Percentiles rank a stretch among this genome's conserved stretches.
Evolutionary conservation across 2,329 filamentous ascomycete species (phyloP).

Genomic region (Phoma herbarum): DNA sequence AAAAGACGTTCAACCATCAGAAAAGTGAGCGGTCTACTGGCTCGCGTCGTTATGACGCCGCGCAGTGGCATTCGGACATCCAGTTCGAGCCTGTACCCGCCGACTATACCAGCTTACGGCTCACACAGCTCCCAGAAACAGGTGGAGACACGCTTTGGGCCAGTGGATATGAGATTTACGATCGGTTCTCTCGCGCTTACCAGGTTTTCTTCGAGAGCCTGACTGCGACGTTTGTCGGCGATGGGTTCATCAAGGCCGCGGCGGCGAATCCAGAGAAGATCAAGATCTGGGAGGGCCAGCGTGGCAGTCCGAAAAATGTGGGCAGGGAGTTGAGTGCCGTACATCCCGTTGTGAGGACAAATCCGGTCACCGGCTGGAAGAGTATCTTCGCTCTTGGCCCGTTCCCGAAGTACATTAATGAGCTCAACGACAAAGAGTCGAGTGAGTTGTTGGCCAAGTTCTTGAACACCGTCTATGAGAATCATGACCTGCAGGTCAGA

Average conservation of each 20-base stretch:
- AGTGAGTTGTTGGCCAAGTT: constrained; percentile 23
- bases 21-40: background rate
- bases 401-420: constrained; percentile 49
- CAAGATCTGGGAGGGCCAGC: constrained; percentile 26
- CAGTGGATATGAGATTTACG: constrained; percentile 53
- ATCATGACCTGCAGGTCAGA: constrained; percentile 53
- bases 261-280: constrained; percentile 20
- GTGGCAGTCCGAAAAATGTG: constrained; percentile 36
- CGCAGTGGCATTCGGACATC: constrained; percentile 66
- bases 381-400: constrained; percentile 40
- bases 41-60: background rate
- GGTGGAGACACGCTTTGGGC: constrained; percentile 56
- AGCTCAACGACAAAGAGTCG: constrained; percentile 47
- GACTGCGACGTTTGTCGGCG: constrained; percentile 32
- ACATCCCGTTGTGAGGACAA: constrained; percentile 45
- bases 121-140: constrained; percentile 42
- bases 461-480: constrained; percentile 39
- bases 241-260: background rate
- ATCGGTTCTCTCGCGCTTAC: constrained; percentile 39
- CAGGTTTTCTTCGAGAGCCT: constrained; percentile 36
- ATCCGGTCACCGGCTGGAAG: constrained; percentile 48
- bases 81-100: constrained; percentile 70
- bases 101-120: constrained; percentile 70
- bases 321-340: constrained; percentile 32
- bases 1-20: background rate